A percentile compares a stretch with the other conserved stretches of the same genome.
Evolutionary conservation across 140 eudicot genomes (phyloP).

Genomic region (Oenanthe javanica): DNA sequence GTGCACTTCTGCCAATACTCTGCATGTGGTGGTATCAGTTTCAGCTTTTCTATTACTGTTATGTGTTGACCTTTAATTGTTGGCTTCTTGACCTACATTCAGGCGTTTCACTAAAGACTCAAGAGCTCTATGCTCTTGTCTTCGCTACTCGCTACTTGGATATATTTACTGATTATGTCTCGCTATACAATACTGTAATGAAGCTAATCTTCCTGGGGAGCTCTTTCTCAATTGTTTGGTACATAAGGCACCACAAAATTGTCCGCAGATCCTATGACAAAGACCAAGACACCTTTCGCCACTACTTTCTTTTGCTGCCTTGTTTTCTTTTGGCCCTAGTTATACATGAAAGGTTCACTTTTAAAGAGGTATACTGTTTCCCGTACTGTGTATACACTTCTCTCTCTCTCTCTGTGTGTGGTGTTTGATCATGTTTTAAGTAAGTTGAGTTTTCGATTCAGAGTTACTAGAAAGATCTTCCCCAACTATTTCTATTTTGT

Average conservation of each 20-base stretch:
- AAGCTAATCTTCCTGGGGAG: slow-evolving; percentile 84
- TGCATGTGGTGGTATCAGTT: not conserved
- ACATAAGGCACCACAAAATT: slow-evolving; percentile 84
- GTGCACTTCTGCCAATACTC: not conserved
- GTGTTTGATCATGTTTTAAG: not conserved
- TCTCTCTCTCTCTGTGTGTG: not conserved
- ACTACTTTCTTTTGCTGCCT: slow-evolving; percentile 69
- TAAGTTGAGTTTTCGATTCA: not conserved
- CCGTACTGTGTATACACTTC: not conserved
- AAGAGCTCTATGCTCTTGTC: slow-evolving; percentile 90
- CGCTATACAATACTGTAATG: slow-evolving; percentile 77
- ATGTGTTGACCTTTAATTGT: not conserved
- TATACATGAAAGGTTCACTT: slow-evolving; percentile 65
- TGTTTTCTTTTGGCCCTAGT: slow-evolving; percentile 70
- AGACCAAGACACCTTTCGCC: slow-evolving; percentile 95
- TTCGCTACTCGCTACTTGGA: slow-evolving; percentile 95
- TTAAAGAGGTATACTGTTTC: slow-evolving; percentile 59
- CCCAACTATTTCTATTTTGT: not conserved
- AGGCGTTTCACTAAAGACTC: slow-evolving; percentile 94
- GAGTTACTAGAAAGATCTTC: not conserved
- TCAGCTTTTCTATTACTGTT: not conserved
- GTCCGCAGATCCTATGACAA: slow-evolving; percentile 94
- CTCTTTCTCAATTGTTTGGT: slow-evolving; percentile 95
- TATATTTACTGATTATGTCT: slow-evolving; percentile 72
- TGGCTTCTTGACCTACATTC: slow-evolving; percentile 29